Percentiles rank a stretch among this genome's conserved stretches.
Conservation (phyloP, 768 basidiomycete species). For the Boletus tomentosulus region DNA sequence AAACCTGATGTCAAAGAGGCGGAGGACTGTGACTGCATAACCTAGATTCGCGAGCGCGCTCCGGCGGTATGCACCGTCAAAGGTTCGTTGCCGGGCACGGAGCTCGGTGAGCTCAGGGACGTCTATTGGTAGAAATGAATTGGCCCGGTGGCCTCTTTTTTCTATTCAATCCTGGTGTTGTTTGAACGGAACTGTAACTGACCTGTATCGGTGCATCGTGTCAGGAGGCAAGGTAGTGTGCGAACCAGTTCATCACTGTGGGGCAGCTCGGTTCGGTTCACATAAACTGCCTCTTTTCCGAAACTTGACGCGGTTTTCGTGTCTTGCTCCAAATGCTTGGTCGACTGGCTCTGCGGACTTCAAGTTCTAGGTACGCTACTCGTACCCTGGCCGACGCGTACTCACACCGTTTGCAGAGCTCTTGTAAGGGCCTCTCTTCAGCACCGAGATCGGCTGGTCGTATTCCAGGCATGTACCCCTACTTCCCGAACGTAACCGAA, state of each 20-base stretch:
- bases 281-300: background rate
- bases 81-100: constrained; percentile 76
- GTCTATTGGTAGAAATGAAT: constrained; percentile 52
- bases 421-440: constrained; percentile 8
- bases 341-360: constrained; percentile 22
- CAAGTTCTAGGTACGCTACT: constrained; percentile 18
- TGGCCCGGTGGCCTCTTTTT: constrained; percentile 43
- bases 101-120: constrained; percentile 65
- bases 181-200: background rate
- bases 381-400: background rate
- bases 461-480: constrained; percentile 19
- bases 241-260: constrained; percentile 10
- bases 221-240: constrained; percentile 5
- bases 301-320: background rate
- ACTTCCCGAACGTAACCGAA: background rate
- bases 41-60: constrained; percentile 72
- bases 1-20: constrained; percentile 75
- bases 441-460: constrained; percentile 8
- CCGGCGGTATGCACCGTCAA: constrained; percentile 77
- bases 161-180: background rate
- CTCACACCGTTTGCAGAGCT: constrained; percentile 17
- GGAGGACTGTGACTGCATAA: constrained; percentile 67
- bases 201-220: constrained; percentile 27
- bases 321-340: constrained; percentile 16
- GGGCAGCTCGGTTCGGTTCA: constrained; percentile 15